Evolutionary conservation across 164 flowering plant genomes (phyloP).

Genomic region (Vitis rupestris): DNA sequence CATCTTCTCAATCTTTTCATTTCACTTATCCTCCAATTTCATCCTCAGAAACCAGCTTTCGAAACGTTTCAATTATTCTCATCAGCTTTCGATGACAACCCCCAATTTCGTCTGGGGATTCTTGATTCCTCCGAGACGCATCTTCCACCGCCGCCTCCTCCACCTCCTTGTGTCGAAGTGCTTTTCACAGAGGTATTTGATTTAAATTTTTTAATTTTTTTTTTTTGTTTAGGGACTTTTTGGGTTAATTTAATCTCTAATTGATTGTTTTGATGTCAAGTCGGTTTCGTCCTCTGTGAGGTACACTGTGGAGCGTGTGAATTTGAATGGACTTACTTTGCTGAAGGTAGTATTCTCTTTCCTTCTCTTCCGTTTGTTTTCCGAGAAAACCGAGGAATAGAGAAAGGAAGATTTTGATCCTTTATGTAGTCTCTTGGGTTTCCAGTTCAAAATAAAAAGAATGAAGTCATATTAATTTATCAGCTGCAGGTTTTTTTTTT

Average conservation of each 20-base stretch:
- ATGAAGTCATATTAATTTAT: too few relatives aligned
- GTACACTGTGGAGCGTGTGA: constrained; percentile 54
- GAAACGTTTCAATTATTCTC: constrained; percentile 33
- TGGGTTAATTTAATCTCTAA: background rate
- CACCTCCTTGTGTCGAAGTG: constrained; percentile 78
- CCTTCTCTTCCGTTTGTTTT: constrained; percentile 3
- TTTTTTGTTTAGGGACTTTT: background rate
- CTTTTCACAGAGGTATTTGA: constrained; percentile 50
- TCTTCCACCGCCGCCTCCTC: constrained; percentile 51
- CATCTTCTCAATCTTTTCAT: too few relatives aligned
- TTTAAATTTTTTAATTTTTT: background rate
- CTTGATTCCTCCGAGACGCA: constrained; percentile 38
- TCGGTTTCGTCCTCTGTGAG: constrained; percentile 47
- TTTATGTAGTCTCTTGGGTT: too few relatives aligned
- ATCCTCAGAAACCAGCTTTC: too few relatives aligned
- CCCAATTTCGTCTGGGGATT: constrained; percentile 37
- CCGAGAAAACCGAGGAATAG: background rate
- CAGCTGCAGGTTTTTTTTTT: background rate
- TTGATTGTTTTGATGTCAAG: background rate
- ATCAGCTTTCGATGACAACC: constrained; percentile 19
- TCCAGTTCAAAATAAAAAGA: too few relatives aligned
- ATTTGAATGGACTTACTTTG: constrained; percentile 52
- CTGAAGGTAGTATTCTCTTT: constrained; percentile 51
- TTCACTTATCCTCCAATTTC: too few relatives aligned
- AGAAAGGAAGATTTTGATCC: background rate